These are phyloP conservation scores for Nicotiana noctiflora DNA, from an alignment of 257 asterid species.

Conservation along the genomic window DNA sequence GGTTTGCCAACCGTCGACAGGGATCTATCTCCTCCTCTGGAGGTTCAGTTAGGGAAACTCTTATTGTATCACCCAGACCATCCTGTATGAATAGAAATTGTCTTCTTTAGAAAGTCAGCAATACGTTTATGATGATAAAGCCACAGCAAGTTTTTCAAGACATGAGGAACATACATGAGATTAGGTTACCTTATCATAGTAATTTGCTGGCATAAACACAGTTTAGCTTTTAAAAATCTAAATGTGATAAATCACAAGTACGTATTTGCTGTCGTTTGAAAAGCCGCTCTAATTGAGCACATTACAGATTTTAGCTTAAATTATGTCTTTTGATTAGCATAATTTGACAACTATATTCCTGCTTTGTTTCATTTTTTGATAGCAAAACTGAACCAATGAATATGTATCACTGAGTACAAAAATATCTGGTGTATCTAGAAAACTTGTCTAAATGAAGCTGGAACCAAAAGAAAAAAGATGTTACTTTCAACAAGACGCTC, in stretches of 20 bases:
- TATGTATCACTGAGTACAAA: not conserved
- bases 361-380: not conserved
- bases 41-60: constrained; percentile 95
- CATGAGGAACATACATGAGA: not conserved
- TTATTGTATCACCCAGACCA: constrained; percentile 95
- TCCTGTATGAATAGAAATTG: constrained; percentile 40
- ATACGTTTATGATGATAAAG: not conserved
- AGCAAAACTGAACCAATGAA: not conserved
- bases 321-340: not conserved
- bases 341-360: not conserved
- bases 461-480: not conserved
- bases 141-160: not conserved
- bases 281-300: not conserved
- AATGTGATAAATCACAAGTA: not conserved
- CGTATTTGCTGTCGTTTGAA: not conserved
- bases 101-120: not conserved
- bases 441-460: not conserved
- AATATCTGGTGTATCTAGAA: not conserved
- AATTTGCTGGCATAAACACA: not conserved
- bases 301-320: not conserved
- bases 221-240: not conserved
- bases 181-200: not conserved
- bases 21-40: constrained; percentile 98
- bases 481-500: not conserved
- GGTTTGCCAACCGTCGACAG: constrained; percentile 91